Conservation (phyloP, 1,139 yeast genomes). For the Wickerhamiella pararugosa region DNA sequence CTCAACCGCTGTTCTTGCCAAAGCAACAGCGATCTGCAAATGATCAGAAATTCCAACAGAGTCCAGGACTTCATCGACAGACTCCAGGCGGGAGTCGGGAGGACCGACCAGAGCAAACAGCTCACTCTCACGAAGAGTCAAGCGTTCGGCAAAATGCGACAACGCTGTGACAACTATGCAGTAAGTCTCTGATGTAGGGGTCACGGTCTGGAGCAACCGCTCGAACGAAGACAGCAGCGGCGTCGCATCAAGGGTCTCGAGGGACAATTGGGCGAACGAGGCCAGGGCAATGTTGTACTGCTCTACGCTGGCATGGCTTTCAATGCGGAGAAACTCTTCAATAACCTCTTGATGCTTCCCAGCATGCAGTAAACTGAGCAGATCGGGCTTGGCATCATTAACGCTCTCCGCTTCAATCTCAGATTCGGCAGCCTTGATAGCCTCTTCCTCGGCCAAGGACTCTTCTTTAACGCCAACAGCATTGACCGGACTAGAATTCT, state of each 20-base stretch:
- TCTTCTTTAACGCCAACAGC: neutral
- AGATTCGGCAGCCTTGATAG: neutral
- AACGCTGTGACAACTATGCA: conserved; percentile 19
- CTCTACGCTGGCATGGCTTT: neutral
- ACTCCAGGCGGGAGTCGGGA: conserved; percentile 9
- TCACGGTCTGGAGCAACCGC: conserved; percentile 18
- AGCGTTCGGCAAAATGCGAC: conserved; percentile 16
- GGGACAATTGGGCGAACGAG: conserved; percentile 9
- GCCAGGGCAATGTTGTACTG: conserved; percentile 14
- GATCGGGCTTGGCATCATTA: neutral
- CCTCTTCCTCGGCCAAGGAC: neutral
- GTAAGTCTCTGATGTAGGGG: conserved; percentile 23
- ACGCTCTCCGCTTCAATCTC: neutral
- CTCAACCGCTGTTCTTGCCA: conserved; percentile 1
- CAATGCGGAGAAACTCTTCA: no score
- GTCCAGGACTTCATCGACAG: conserved; percentile 13
- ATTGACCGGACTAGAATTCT: neutral
- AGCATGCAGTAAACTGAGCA: neutral
- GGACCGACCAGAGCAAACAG: conserved; percentile 10
- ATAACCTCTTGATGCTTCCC: neutral
- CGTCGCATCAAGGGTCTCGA: conserved; percentile 10
- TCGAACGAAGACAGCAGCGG: conserved; percentile 21
- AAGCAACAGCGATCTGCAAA: conserved; percentile 10
- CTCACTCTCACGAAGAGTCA: conserved; percentile 1
- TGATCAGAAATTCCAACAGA: conserved; percentile 14